Conservation (phyloP, 1,284 basidiomycete species). For the Trichosporon ovoides region DNA sequence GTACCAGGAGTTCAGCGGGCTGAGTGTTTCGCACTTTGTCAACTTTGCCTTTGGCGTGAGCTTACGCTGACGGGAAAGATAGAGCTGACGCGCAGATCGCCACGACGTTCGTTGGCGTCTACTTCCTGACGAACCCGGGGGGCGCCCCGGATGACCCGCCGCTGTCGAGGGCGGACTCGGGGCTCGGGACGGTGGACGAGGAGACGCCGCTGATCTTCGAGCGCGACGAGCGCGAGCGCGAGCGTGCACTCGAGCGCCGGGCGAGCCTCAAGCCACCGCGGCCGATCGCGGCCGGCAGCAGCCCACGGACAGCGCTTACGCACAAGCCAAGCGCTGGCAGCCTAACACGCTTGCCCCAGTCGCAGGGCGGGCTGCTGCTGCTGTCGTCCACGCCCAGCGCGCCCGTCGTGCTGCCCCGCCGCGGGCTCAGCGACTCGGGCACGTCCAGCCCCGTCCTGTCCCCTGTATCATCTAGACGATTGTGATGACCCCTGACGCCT, state of each 20-base stretch:
- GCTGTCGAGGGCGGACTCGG: not conserved
- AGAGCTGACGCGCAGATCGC: slow-evolving; percentile 48
- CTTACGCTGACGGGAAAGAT: not conserved
- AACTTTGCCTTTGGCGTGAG: slow-evolving; percentile 48
- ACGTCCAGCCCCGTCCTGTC: not conserved
- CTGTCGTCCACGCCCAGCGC: slow-evolving; percentile 35
- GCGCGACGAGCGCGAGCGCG: no score
- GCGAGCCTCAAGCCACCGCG: not conserved
- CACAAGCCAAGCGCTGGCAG: slow-evolving; percentile 7
- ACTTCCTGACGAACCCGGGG: slow-evolving; percentile 50
- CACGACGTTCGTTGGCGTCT: slow-evolving; percentile 58
- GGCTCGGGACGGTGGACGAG: slow-evolving; percentile 13
- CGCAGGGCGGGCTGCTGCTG: slow-evolving; percentile 39
- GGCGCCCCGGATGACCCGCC: not conserved
- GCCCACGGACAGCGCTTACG: not conserved
- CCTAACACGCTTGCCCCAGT: slow-evolving; percentile 25
- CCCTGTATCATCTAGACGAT: slow-evolving; percentile 8
- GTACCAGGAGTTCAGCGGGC: slow-evolving; percentile 83
- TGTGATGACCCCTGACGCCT: not conserved
- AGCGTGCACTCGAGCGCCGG: not conserved
- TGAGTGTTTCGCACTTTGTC: slow-evolving; percentile 72
- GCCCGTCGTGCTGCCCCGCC: not conserved
- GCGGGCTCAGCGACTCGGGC: not conserved
- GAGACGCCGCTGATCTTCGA: slow-evolving; percentile 25
- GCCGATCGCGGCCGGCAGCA: not conserved